Percentiles rank a stretch among this genome's conserved stretches.
These are phyloP conservation scores for Candida sojae DNA, from an alignment of 1,139 yeast genomes.

Conservation along the genomic window DNA sequence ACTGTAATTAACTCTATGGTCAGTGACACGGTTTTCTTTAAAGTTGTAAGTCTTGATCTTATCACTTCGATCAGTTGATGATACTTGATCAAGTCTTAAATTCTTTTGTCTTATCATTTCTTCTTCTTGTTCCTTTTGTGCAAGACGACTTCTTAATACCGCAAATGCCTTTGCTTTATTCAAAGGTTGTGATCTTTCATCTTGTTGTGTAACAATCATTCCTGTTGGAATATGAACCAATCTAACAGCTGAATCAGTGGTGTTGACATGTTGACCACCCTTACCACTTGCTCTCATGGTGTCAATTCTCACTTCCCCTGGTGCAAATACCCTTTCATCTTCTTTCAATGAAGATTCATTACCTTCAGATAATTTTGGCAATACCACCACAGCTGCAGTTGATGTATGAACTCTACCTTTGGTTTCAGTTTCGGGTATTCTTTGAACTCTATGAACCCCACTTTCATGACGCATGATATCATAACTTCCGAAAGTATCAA, in stretches of 20 bases:
- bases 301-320: constrained; percentile 88
- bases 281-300: constrained; percentile 97
- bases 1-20: constrained; percentile 84
- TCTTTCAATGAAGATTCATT: constrained; percentile 54
- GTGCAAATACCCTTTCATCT: constrained; percentile 77
- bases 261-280: constrained; percentile 98
- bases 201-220: constrained; percentile 86
- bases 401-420: constrained; percentile 96
- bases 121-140: constrained; percentile 73
- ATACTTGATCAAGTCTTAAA: constrained; percentile 79
- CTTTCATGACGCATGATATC: constrained; percentile 78
- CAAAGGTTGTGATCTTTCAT: constrained; percentile 91
- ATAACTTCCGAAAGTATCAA: constrained; percentile 79
- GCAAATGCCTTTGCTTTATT: constrained; percentile 95
- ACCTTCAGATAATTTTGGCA: constrained; percentile 74
- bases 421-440: constrained; percentile 90
- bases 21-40: constrained; percentile 91
- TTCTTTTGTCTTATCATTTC: constrained; percentile 65
- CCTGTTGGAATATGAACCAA: constrained; percentile 93
- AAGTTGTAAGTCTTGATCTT: constrained; percentile 91
- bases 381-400: constrained; percentile 91
- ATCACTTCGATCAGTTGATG: constrained; percentile 88
- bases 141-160: constrained; percentile 77
- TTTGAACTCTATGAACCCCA: constrained; percentile 95
- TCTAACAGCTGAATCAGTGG: constrained; percentile 96